Evolutionary conservation across 257 asterid species (phyloP).

Genomic region (Anisodus tanguticus): DNA sequence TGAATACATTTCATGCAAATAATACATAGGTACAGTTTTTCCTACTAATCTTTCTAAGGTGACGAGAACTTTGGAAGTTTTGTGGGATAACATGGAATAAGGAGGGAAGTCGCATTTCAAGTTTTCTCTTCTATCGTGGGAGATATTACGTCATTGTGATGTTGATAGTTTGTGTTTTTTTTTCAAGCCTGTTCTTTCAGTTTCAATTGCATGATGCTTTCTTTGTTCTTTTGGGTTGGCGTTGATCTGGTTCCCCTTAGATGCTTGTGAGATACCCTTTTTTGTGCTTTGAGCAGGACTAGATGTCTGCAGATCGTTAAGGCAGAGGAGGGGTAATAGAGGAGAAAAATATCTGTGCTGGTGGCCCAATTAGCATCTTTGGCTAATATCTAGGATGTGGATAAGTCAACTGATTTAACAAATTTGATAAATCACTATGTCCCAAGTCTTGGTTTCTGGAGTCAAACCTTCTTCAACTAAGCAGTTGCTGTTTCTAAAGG

Average conservation of each 20-base stretch:
- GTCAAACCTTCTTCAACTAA: neutral
- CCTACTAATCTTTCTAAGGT: conserved; percentile 8
- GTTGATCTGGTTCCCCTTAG: neutral
- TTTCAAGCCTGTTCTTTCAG: conserved; percentile 25
- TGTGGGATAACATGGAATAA: conserved; percentile 21
- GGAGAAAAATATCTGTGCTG: neutral
- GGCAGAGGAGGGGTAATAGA: neutral
- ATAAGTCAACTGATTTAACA: neutral
- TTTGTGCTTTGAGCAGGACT: conserved; percentile 18
- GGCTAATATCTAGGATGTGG: neutral
- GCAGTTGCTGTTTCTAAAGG: neutral
- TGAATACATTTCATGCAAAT: neutral
- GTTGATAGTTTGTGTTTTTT: conserved; percentile 26
- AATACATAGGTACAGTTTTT: neutral
- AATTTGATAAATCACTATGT: too few relatives aligned
- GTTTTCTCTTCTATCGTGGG: conserved; percentile 8
- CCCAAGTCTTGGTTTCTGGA: neutral
- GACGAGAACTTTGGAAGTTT: neutral
- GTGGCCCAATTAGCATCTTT: neutral
- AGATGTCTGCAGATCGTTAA: conserved; percentile 8
- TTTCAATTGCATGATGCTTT: neutral
- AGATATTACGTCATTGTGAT: neutral
- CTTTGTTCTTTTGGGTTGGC: neutral
- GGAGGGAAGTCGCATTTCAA: neutral
- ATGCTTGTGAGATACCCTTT: conserved; percentile 18